These are phyloP conservation scores for Coniochaeta sp. DNA, from an alignment of 2,329 filamentous ascomycete genomes.

Conservation along the genomic window DNA sequence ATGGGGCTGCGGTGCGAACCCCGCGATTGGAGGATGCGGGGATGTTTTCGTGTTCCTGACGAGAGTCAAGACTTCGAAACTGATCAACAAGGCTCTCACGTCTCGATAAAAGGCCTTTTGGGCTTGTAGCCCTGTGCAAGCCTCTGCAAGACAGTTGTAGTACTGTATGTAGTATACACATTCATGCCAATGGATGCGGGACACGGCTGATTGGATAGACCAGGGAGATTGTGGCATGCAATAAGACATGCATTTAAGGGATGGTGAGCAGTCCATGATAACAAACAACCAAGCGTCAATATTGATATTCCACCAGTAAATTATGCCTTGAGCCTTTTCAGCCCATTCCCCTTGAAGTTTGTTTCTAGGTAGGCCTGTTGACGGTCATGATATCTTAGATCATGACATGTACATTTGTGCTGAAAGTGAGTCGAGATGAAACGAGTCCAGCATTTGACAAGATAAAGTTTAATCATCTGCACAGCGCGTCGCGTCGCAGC, in stretches of 20 bases:
- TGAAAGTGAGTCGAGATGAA: too few species aligned
- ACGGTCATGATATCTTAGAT: too few species aligned
- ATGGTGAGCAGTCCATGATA: background rate
- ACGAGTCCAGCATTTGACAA: background rate
- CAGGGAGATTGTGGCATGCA: background rate
- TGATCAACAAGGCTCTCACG: too few species aligned
- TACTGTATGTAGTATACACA: background rate
- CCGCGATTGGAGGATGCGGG: background rate
- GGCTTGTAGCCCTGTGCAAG: too few species aligned
- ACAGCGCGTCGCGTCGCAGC: background rate
- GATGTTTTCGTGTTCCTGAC: background rate
- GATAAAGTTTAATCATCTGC: constrained; percentile 2
- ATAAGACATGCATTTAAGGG: too few species aligned
- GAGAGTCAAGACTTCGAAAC: too few species aligned
- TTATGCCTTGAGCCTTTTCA: too few species aligned
- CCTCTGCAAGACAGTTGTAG: too few species aligned
- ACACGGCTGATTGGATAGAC: background rate
- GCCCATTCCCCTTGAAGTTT: background rate
- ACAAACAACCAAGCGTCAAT: background rate
- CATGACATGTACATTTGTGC: too few species aligned
- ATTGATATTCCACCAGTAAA: too few species aligned
- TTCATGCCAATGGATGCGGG: background rate
- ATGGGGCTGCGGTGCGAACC: background rate
- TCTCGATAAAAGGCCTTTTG: too few species aligned
- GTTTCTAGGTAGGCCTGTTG: too few species aligned